Base-by-base conservation (phyloP, 768 basidiomycete genomes). In the Paxillus involutus region DNA sequence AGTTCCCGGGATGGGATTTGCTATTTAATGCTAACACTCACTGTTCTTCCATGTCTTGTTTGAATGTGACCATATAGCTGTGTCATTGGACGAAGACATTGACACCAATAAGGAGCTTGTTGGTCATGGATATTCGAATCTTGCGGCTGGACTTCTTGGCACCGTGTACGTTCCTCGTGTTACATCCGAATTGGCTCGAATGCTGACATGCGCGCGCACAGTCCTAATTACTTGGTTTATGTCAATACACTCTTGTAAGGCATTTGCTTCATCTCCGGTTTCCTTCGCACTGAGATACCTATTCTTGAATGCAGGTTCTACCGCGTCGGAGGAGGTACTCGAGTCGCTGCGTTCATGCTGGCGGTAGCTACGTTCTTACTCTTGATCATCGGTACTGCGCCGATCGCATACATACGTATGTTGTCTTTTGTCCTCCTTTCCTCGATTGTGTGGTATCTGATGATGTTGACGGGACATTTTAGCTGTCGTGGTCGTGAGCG, bases 61-160 rank as follows among this genome's bases (percentile, higher is more conserved):
- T 32, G 49, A 19, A 6, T 26, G 13, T 37, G n/a, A 36, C 21
- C 32, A 14, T 37, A 32, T 43, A 90, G 91, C 91, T 46, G 90
- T 99, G 13, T 96, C 94, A 13, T 77, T 99, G 29, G 81, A 89
- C 58, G 85, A 88, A 62, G 94, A 98, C 45, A 80, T 97, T 54
- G 86, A 97, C 59, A 94, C 95, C 0, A 87, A 98, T 70, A 86
- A 87, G 56, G 96, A 99, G 67, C 84, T 98, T 10, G 82, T 97
- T 44, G 92, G 82, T 0, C 96, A 99, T 66, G 96, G 96, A 9
- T 86, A 91, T 55, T 94, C 93, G 1, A 98, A 99, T 67, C 59
- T 98, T 4, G 74, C 89, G 0, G 83, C 94, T 2, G 95, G 94
- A 3, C 46, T 86, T 1, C 60, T 89, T 29, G 94, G 95, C 7